phyloP scores from a whole-genome alignment of 805 yeast genomes.

The Kazachstania africana region DNA sequence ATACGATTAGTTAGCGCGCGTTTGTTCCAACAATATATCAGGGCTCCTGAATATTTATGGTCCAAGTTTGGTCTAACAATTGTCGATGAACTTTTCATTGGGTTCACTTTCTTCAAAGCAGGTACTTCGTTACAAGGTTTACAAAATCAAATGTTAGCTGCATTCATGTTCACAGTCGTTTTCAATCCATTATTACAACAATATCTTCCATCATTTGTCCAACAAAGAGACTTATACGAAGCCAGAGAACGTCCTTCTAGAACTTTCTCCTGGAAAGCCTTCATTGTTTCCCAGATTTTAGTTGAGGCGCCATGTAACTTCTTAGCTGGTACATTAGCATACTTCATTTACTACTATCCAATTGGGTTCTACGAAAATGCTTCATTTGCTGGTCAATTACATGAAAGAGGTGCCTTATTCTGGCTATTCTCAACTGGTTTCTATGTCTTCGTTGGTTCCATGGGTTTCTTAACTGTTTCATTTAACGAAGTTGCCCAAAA shows the following conservation, averaged over 20 bases:
- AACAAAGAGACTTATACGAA: conserved; percentile 57
- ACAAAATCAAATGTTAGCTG: conserved; percentile 72
- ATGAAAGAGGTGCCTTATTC: conserved; percentile 46
- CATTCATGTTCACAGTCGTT: conserved; percentile 54
- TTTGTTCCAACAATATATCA: conserved; percentile 53
- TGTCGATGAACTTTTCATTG: conserved; percentile 51
- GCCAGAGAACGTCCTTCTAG: conserved; percentile 66
- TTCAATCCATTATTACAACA: conserved; percentile 51
- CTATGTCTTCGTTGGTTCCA: conserved; percentile 43
- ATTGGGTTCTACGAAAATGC: conserved; percentile 61
- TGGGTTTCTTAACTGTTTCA: conserved; percentile 49
- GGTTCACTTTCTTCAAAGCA: conserved; percentile 65
- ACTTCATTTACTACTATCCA: conserved; percentile 63
- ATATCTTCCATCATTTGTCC: conserved; percentile 49
- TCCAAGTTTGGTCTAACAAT: conserved; percentile 44
- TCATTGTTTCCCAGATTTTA: conserved; percentile 48
- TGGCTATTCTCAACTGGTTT: conserved; percentile 36
- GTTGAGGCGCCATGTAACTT: conserved; percentile 60
- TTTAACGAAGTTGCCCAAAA: conserved; percentile 47
- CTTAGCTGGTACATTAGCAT: conserved; percentile 48
- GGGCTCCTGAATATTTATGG: conserved; percentile 54
- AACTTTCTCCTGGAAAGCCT: conserved; percentile 57
- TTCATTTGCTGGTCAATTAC: conserved; percentile 33
- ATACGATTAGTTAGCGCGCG: conserved; percentile 37
- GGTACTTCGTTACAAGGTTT: conserved; percentile 50